Base-by-base conservation (phyloP, 805 yeast species). In the Starmerella kuoi region DNA sequence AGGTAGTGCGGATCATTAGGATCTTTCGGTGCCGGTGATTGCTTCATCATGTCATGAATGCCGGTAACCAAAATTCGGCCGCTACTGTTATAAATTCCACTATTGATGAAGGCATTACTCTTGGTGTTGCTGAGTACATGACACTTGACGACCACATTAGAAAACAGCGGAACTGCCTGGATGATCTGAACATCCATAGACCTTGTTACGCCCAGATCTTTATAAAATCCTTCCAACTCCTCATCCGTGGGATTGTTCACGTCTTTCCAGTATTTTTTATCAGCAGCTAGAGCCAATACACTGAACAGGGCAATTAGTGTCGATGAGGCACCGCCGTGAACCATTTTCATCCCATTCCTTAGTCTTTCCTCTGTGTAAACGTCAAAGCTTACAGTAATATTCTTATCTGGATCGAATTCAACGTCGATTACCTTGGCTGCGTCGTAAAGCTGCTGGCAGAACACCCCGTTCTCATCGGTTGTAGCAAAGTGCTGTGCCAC, bases 321-420 rank as follows among this genome's bases (percentile, higher is more conserved):
- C n/a, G 61, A 54, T 21, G 51, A 46, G 20, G 57, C 55, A 11
- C 64, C 64, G 15, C 64, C 64, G 41, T 60, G 64, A 21, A 57
- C 56, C 43, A 52, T 50, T 15, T 43, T 51, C 36, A 45, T 39
- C 31, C 41, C 35, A 41, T 58, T 58, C 25, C 43, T 38, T 47
- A 56, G 49, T 32, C 33, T 31, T 14, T 19, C 30, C 22, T 41
- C 41, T 3, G 61, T 57, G 35, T 20, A 35, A 4, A 57, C 28
- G 27, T 35, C 19, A 38, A 55, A 55, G 9, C 41, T 45, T 11
- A 54, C 58, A 11, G 37, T 38, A 11, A 43, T 40, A 21, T 36
- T 21, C 31, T 45, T 46, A 9, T 42, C 49, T 4, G 44, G 28
- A 33, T 49, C 51, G 11, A 23, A 40, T 11, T n/a, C 20, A 3